These are phyloP conservation scores for Beauveria asiatica DNA, from an alignment of 2,329 filamentous ascomycete species.

Conservation along the genomic window DNA sequence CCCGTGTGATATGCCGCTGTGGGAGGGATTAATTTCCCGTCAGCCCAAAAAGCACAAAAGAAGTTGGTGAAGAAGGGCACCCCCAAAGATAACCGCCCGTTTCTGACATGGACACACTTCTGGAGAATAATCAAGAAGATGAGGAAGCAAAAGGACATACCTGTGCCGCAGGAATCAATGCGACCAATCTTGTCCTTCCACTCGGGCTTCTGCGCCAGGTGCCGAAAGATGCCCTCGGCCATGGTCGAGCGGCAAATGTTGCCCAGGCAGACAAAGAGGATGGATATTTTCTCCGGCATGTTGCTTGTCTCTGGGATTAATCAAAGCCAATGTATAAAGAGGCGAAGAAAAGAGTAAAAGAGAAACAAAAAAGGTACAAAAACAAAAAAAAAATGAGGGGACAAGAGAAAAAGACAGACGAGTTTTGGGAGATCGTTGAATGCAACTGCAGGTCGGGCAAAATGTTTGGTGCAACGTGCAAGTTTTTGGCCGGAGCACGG, in stretches of 20 bases:
- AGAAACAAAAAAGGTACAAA: no score
- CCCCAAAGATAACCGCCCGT: not conserved
- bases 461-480: no score
- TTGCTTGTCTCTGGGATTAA: not conserved
- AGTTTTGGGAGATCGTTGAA: no score
- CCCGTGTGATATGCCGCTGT: constrained; percentile 73
- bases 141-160: constrained; percentile 15
- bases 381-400: not conserved
- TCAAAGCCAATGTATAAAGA: not conserved
- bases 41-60: not conserved
- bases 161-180: constrained; percentile 86
- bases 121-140: not conserved
- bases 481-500: no score
- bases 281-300: constrained; percentile 44
- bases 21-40: not conserved
- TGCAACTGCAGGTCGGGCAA: no score
- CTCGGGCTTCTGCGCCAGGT: constrained; percentile 53
- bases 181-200: constrained; percentile 51
- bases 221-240: constrained; percentile 88
- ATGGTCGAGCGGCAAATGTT: constrained; percentile 95
- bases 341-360: not conserved
- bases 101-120: no score
- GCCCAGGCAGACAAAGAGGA: constrained; percentile 92
- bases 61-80: not conserved
- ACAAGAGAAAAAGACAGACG: no score